phyloP scores from a whole-genome alignment of 192 early-diverging fungal genomes.

The Coemansia erecta region DNA sequence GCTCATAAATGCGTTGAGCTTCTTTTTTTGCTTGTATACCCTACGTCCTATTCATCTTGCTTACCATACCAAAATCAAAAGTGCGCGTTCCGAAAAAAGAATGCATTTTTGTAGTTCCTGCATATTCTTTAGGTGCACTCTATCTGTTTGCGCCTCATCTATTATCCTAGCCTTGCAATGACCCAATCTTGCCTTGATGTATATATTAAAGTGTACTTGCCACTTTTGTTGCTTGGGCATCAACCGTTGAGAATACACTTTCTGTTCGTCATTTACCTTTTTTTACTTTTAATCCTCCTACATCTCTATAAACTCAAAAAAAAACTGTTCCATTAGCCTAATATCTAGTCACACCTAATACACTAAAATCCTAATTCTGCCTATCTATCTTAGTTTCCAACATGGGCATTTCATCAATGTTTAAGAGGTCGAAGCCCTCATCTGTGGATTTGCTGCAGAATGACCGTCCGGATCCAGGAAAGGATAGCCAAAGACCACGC shows the following conservation, averaged over 20 bases:
- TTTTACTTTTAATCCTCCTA: not conserved
- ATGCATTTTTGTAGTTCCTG: not conserved
- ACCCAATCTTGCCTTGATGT: no score
- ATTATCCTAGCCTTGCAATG: not conserved
- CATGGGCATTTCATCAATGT: conserved; percentile 53
- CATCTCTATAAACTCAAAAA: not conserved
- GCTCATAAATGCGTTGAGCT: not conserved
- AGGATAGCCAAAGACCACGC: conserved; percentile 14
- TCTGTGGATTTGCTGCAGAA: conserved; percentile 5
- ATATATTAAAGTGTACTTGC: no score
- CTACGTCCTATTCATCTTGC: not conserved
- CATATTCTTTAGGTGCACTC: not conserved
- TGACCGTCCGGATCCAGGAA: not conserved
- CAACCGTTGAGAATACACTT: not conserved
- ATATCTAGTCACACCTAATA: no score
- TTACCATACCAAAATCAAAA: conserved; percentile 1
- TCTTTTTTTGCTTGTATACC: not conserved
- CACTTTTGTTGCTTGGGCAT: no score
- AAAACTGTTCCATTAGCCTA: no score
- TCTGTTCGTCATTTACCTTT: not conserved
- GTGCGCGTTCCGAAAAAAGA: not conserved
- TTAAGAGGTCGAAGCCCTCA: conserved; percentile 39
- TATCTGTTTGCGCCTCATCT: conserved; percentile 4
- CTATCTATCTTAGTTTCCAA: not conserved
- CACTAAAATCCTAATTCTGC: no score